Percentiles rank a stretch among this genome's conserved stretches.
phyloP scores from a whole-genome alignment of 331 rosid genomes.

The Malus hybrid region DNA sequence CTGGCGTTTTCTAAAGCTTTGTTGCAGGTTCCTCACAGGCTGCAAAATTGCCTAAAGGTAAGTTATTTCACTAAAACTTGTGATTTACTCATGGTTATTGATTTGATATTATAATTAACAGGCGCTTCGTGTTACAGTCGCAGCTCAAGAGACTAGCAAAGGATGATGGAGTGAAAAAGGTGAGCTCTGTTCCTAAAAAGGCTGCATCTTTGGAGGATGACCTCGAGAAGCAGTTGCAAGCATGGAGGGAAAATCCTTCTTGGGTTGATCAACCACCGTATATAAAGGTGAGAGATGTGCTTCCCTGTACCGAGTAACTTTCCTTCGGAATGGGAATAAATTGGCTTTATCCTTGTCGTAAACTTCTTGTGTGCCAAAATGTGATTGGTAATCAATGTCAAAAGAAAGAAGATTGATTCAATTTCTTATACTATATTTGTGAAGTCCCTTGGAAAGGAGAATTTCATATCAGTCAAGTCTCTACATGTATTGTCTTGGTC shows the following conservation, averaged over 20 bases:
- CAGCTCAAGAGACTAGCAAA: conserved; percentile 58
- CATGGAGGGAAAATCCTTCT: conserved; percentile 82
- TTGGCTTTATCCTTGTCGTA: neutral
- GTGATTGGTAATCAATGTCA: neutral
- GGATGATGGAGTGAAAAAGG: conserved; percentile 25
- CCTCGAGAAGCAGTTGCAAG: conserved; percentile 67
- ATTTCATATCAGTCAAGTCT: neutral
- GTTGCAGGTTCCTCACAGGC: conserved; percentile 61
- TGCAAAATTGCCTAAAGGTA: conserved; percentile 68
- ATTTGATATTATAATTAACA: conserved; percentile 1
- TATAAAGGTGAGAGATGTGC: conserved; percentile 50
- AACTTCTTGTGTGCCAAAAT: neutral
- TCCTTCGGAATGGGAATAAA: neutral
- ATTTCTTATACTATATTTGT: neutral
- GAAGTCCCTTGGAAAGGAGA: neutral
- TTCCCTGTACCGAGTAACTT: conserved; percentile 1
- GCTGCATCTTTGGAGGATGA: conserved; percentile 54
- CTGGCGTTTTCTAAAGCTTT: conserved; percentile 49
- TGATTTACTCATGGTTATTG: neutral
- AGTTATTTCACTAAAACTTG: conserved; percentile 8
- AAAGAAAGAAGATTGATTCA: neutral
- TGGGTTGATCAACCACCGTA: conserved; percentile 71
- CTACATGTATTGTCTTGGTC: neutral
- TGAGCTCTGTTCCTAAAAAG: conserved; percentile 27
- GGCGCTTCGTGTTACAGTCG: conserved; percentile 29